phyloP scores from a whole-genome alignment of 768 basidiomycete genomes.

The Naematelia aurantialba region DNA sequence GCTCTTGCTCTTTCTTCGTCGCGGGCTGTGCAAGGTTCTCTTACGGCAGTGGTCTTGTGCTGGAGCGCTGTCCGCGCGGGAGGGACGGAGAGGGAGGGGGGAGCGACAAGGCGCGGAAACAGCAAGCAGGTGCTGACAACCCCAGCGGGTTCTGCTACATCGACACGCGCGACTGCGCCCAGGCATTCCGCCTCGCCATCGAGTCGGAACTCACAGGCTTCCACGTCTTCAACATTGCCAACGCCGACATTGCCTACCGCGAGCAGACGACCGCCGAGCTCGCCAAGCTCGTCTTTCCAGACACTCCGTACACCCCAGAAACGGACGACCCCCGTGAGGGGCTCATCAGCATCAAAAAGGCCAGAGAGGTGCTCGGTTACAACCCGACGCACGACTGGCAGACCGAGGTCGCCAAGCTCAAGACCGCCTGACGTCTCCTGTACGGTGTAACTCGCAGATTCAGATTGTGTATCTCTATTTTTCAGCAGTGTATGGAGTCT shows the following conservation, averaged over 20 bases:
- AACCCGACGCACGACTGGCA: conserved; percentile 46
- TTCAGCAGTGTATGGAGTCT: no score
- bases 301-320: conserved; percentile 37
- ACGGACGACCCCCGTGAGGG: conserved; percentile 40
- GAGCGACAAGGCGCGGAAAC: no score
- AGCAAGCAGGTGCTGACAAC: no score
- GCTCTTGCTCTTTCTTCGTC: no score
- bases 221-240: conserved; percentile 48
- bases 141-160: conserved; percentile 48
- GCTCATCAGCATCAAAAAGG: conserved; percentile 44
- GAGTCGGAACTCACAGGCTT: conserved; percentile 36
- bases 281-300: conserved; percentile 40
- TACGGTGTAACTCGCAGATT: not conserved
- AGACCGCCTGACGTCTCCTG: conserved; percentile 15
- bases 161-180: conserved; percentile 45
- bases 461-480: no score
- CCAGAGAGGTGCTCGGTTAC: conserved; percentile 43
- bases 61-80: no score
- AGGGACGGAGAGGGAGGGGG: no score
- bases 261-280: conserved; percentile 36
- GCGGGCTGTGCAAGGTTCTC: no score
- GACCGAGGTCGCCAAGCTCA: conserved; percentile 27
- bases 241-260: conserved; percentile 36
- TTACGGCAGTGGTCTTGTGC: no score
- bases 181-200: conserved; percentile 42